These are phyloP conservation scores for Solanum hybrid DNA, from an alignment of 305 asterid species.

Conservation along the genomic window DNA sequence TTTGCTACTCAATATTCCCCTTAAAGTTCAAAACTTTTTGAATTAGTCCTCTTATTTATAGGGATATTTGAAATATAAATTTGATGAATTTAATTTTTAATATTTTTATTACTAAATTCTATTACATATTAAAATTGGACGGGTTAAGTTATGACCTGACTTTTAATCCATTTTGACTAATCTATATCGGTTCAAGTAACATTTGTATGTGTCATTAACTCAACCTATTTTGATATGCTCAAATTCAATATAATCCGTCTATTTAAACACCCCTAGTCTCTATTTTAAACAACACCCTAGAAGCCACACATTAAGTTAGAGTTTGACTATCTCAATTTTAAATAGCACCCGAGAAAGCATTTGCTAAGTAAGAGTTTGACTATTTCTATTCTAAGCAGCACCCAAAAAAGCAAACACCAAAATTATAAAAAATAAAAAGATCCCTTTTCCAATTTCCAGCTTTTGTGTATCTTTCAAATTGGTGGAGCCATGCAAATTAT, in stretches of 20 bases:
- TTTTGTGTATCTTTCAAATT: background rate
- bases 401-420: background rate
- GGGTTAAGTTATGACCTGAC: background rate
- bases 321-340: background rate
- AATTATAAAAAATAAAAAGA: background rate
- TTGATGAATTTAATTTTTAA: background rate
- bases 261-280: background rate
- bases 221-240: background rate
- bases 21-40: background rate
- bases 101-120: background rate
- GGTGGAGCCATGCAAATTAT: slow-evolving; percentile 5
- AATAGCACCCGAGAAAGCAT: background rate
- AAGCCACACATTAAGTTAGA: background rate
- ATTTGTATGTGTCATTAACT: background rate
- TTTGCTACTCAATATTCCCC: background rate
- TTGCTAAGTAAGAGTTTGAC: background rate
- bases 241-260: background rate
- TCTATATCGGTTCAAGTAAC: background rate
- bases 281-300: background rate
- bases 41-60: background rate
- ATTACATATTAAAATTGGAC: background rate
- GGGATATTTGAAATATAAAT: background rate
- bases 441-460: background rate
- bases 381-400: background rate
- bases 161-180: background rate